These are phyloP conservation scores for Aspergillus jensenii DNA, from an alignment of 2,329 filamentous ascomycete species.

Conservation along the genomic window DNA sequence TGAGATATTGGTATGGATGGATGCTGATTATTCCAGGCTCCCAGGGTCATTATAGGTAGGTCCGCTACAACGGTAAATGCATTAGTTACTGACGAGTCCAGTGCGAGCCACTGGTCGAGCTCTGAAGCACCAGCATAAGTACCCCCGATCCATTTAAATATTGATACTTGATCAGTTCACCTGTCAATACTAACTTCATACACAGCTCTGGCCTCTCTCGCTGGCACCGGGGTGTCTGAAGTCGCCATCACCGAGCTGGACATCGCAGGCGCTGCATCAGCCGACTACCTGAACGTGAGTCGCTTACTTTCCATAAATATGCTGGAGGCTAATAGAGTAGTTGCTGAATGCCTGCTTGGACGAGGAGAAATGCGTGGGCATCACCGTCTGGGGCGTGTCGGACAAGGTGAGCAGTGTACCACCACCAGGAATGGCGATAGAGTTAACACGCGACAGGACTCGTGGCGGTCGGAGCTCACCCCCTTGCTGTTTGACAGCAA, in stretches of 20 bases:
- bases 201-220: conserved; percentile 55
- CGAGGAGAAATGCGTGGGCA: conserved; percentile 61
- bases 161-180: conserved; percentile 1
- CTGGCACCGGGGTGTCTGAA: conserved; percentile 52
- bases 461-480: conserved; percentile 38
- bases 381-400: conserved; percentile 61
- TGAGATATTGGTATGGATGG: conserved; percentile 13
- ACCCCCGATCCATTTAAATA: background rate
- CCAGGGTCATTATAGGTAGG: conserved; percentile 52
- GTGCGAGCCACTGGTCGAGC: conserved; percentile 32
- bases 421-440: no score
- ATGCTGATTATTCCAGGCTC: conserved; percentile 40
- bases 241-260: conserved; percentile 69
- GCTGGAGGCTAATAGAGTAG: conserved; percentile 18
- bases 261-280: conserved; percentile 56
- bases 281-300: conserved; percentile 57
- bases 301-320: background rate
- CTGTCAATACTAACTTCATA: conserved; percentile 20
- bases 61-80: no score
- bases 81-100: background rate
- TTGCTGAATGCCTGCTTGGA: conserved; percentile 57
- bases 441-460: conserved; percentile 23
- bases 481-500: conserved; percentile 45
- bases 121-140: conserved; percentile 16
- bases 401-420: conserved; percentile 27